Conservation (phyloP, 2,329 filamentous ascomycete species). For the Fusarium keratoplasticum region DNA sequence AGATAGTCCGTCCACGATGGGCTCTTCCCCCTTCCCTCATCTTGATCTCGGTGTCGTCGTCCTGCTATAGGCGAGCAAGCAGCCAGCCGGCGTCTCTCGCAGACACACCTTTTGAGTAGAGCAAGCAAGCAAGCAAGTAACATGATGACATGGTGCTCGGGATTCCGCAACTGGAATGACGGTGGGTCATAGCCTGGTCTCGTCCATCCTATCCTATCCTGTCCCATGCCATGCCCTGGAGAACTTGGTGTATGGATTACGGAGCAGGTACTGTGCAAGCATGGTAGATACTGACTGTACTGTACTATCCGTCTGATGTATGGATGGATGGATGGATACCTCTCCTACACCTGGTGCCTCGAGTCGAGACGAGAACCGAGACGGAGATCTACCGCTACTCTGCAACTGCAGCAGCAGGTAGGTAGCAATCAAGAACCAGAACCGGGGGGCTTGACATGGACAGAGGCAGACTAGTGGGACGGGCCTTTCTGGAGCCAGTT, state of each 20-base stretch:
- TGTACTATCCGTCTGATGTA: not conserved
- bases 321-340: not conserved
- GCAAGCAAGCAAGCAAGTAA: not conserved
- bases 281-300: not conserved
- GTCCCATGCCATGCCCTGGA: not conserved
- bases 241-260: constrained; percentile 9
- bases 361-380: constrained; percentile 1
- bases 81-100: constrained; percentile 12
- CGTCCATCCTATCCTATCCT: constrained; percentile 27
- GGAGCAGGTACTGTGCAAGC: not conserved
- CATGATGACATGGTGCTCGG: constrained; percentile 41
- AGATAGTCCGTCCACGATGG: not conserved
- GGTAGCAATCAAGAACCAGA: constrained; percentile 29
- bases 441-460: constrained; percentile 32
- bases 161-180: constrained; percentile 46
- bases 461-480: constrained; percentile 45
- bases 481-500: constrained; percentile 45
- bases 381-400: constrained; percentile 38
- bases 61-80: constrained; percentile 23
- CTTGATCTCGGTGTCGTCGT: constrained; percentile 16
- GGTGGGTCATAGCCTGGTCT: constrained; percentile 36
- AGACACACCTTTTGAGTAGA: constrained; percentile 21
- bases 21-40: not conserved
- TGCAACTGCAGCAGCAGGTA: not conserved
- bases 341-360: constrained; percentile 17